phyloP scores from a whole-genome alignment of 148 eudicot species.

The Fagopyrum homotropicum region DNA sequence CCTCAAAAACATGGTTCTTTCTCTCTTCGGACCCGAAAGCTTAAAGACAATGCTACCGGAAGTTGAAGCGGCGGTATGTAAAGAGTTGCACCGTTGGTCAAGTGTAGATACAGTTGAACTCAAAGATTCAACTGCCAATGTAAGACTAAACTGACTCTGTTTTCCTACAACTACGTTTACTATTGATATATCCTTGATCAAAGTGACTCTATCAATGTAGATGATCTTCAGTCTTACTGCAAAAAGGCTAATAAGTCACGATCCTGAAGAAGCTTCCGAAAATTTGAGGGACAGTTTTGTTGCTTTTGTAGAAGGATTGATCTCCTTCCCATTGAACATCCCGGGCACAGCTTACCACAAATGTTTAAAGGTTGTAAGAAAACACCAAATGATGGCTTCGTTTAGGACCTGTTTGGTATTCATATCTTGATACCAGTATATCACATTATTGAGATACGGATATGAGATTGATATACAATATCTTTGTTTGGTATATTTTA shows the following conservation, averaged over 20 bases:
- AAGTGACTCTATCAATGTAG: slow-evolving; percentile 22
- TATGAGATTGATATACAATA: too few species aligned
- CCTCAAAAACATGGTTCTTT: slow-evolving; percentile 71
- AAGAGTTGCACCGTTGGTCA: slow-evolving; percentile 43
- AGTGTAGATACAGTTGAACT: slow-evolving; percentile 35
- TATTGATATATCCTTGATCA: too few species aligned
- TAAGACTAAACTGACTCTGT: slow-evolving; percentile 28
- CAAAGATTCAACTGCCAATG: slow-evolving; percentile 59
- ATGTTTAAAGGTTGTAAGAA: slow-evolving; percentile 63
- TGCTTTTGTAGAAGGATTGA: slow-evolving; percentile 65
- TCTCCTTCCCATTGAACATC: slow-evolving; percentile 71
- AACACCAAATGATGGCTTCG: too few species aligned
- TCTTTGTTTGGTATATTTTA: too few species aligned
- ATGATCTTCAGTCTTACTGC: slow-evolving; percentile 78
- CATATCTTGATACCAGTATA: too few species aligned
- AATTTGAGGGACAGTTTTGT: slow-evolving; percentile 57
- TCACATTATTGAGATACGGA: too few species aligned
- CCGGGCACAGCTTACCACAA: slow-evolving; percentile 80
- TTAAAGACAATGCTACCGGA: slow-evolving; percentile 75
- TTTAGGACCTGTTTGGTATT: too few species aligned
- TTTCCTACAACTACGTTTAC: too few species aligned
- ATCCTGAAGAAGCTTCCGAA: slow-evolving; percentile 52
- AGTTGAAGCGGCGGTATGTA: slow-evolving; percentile 45
- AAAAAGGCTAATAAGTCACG: slow-evolving; percentile 70
- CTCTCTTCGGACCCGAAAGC: slow-evolving; percentile 66